Base-by-base conservation (phyloP, 768 basidiomycete genomes). In the Daedalea quercina region DNA sequence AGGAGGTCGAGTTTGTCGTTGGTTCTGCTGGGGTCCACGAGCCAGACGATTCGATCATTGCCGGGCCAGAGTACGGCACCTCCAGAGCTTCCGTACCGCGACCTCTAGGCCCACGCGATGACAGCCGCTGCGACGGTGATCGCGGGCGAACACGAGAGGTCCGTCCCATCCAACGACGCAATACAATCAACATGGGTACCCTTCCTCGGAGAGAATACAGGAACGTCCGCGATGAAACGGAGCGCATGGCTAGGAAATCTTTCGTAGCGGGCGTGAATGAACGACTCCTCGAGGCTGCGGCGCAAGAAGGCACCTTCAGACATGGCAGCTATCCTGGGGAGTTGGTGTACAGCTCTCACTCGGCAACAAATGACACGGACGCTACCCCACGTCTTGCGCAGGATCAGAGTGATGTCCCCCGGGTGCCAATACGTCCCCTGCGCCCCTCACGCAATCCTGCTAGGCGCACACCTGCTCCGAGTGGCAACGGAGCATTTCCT, bases 241-340 rank as follows among this genome's bases (percentile, higher is more conserved):
- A 33, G 37, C 37, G 40, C 40, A 47, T 8, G 4, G 40, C 28
- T 4, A 19, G 65, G 19, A 70, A 74, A 19, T 69, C 70, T 3
- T 78, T 82, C 64, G 63, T 74, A 33, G 57, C 60, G 31, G 75
- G 75, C 44, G 71, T 76, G 3, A 71, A 73, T 51, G 70, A 76
- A 49, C 78, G 76, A 57, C 62, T 70, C 24, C 59, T 41, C 28
- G 42, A 49, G 3, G 51, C 31, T 35, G 40, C 51, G 22, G 48
- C 19, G 37, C 37, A 19, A 6, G 37, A 6, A 6, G 17, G 8
- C 37, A 6, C 37, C 37, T 15, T 4, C 28, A 31, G 28, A 31
- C 28, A 11, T 31, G 28, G 6, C 37, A 40, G 37, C 7, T 6
- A 19, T 40, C 37, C 37, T 15, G 37, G 3, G 19, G 37, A 15